Base-by-base conservation (phyloP, 2,329 filamentous ascomycete genomes). In the Graphilbum fragrans region DNA sequence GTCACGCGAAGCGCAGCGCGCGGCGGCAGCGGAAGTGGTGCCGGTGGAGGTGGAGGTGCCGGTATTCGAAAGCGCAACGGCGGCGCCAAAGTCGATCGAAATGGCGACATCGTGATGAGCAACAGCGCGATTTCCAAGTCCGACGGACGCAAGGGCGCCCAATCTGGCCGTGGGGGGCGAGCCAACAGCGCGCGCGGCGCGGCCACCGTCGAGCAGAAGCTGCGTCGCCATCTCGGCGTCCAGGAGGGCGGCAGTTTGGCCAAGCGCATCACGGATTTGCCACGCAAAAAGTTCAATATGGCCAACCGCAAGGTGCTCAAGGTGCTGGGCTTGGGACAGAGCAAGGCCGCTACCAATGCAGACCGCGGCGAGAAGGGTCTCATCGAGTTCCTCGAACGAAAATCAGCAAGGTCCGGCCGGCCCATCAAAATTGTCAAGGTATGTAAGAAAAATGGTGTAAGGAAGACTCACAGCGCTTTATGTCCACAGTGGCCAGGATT, bases 371-470 rank as follows among this genome's bases (percentile, higher is more conserved):
- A 82, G 21, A 69, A 70, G 45, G 72, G 75, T 45, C 65, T 86
- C 23, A 58, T 86, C 41, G 65, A 66, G 39, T 86, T 86, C 55
- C 61, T 87, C 47, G 80, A 86, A 61, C 75, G 78, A 53, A 86
- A 86, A 58, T 72, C 81, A 37, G 69, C 70, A 42, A 62, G 67
- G 49, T 65, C 76, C 52, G 64, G 64, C 53, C 67, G 71, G 53
- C 64, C 66, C 50, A 66, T 84, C 52, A 77, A 70, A 56, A 78
- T 88, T 48, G 78, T 76, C 64, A 85, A 86, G 79, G 83, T 87
- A 83, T 76, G 80, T 82, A 59, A 61, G 48, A 34, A 16, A 21
- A 18, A 12, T 23, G 7, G n/a, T 31, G 14, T 31, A n/a, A n/a
- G n/a, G 29, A 31, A 31, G 14, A 31, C 29, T 31, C 29, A 31